phyloP scores from a whole-genome alignment of 495 filamentous ascomycete species.

The Neurospora africana region DNA sequence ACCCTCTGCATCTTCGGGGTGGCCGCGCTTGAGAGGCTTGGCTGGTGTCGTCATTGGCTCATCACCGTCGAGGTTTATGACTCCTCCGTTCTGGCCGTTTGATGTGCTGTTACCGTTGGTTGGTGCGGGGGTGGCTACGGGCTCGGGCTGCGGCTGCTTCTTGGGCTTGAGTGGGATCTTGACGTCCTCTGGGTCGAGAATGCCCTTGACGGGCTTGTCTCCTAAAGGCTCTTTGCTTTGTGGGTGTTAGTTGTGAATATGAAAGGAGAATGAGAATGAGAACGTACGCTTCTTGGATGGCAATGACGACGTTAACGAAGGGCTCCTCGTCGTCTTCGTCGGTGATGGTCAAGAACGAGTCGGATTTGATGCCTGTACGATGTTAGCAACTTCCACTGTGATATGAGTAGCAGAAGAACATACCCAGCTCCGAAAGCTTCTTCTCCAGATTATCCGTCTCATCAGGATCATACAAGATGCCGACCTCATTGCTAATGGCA shows the following conservation, averaged over 20 bases:
- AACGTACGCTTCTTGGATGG: conserved; percentile 42
- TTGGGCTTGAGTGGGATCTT: conserved; percentile 39
- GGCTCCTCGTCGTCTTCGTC: conserved; percentile 78
- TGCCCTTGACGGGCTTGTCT: conserved; percentile 31
- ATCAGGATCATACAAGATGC: conserved; percentile 77
- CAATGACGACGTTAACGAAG: conserved; percentile 73
- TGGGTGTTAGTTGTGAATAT: conserved; percentile 3
- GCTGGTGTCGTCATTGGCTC: conserved; percentile 14
- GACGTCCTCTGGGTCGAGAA: conserved; percentile 13
- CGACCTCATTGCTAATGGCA: conserved; percentile 59
- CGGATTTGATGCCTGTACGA: conserved; percentile 42
- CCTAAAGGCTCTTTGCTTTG: conserved; percentile 23
- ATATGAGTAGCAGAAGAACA: conserved; percentile 12
- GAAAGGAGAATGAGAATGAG: background rate
- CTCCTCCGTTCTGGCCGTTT: conserved; percentile 14
- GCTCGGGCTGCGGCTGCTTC: conserved; percentile 20
- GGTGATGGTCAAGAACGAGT: conserved; percentile 71
- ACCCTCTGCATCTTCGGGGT: conserved; percentile 18
- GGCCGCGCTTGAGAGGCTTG: conserved; percentile 21
- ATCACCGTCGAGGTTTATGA: background rate
- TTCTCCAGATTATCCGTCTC: conserved; percentile 76
- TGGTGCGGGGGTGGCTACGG: background rate
- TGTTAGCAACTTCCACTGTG: conserved; percentile 14
- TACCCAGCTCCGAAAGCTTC: conserved; percentile 67
- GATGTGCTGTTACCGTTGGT: conserved; percentile 18